A percentile compares a stretch with the other conserved stretches of the same genome.
Evolutionary conservation across 2,329 filamentous ascomycete genomes (phyloP).

Genomic region (Orbilia brochopaga): DNA sequence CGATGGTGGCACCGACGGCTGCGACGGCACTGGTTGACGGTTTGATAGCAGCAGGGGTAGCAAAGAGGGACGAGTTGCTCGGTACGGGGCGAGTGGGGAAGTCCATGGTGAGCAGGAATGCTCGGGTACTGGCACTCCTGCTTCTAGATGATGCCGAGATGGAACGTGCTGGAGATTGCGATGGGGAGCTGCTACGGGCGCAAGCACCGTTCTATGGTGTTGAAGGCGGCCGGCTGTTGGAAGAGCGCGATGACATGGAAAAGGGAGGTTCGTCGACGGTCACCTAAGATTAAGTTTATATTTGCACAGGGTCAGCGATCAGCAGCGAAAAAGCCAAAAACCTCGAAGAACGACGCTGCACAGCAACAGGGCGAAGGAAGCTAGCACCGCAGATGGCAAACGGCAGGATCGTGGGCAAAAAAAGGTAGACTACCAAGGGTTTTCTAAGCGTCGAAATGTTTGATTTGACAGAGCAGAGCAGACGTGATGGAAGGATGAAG

Average conservation of each 20-base stretch:
- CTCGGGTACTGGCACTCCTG: neutral
- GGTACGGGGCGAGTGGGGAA: conserved; percentile 47
- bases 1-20: neutral
- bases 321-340: conserved; percentile 18
- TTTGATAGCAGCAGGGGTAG: conserved; percentile 26
- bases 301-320: conserved; percentile 12
- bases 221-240: conserved; percentile 3
- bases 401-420: conserved; percentile 42
- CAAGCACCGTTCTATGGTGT: conserved; percentile 10
- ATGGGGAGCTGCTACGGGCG: neutral
- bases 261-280: neutral
- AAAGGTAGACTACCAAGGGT: conserved; percentile 32
- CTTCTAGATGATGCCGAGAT: conserved; percentile 25
- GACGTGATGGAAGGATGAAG: conserved; percentile 44
- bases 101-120: conserved; percentile 33
- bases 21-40: conserved; percentile 25
- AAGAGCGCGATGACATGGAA: conserved; percentile 24
- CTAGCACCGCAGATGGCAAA: conserved; percentile 5
- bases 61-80: conserved; percentile 40
- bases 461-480: conserved; percentile 42
- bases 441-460: conserved; percentile 12
- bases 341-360: neutral
- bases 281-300: conserved; percentile 30
- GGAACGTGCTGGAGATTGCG: neutral
- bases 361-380: conserved; percentile 8